Percentiles rank a stretch among this genome's conserved stretches.
Conservation (phyloP, 2,329 filamentous ascomycete genomes). For the Colletotrichum agaves region DNA sequence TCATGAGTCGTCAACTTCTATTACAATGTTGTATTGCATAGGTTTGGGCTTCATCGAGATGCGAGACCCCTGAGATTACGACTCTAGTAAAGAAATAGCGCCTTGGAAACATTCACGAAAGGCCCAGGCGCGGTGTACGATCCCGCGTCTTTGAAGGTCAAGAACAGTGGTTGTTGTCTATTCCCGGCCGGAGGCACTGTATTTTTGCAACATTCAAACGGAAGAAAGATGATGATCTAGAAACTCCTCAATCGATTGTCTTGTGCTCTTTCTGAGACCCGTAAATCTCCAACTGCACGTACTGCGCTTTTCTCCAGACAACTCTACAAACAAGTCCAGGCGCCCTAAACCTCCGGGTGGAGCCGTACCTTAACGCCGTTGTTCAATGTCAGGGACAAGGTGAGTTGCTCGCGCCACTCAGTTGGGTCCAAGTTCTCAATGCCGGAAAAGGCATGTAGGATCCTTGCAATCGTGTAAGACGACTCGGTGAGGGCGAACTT, state of each 20-base stretch:
- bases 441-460: constrained; percentile 42
- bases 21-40: not conserved
- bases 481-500: constrained; percentile 41
- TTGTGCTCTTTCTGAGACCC: not conserved
- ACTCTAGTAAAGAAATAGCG: not conserved
- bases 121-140: not conserved
- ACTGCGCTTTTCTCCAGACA: too few relatives aligned
- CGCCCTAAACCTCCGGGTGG: constrained; percentile 11
- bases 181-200: too few relatives aligned
- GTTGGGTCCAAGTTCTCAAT: constrained; percentile 25
- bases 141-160: too few relatives aligned
- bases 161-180: too few relatives aligned
- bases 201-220: too few relatives aligned
- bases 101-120: not conserved
- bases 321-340: too few relatives aligned
- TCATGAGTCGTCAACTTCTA: not conserved
- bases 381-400: constrained; percentile 28
- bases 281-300: too few relatives aligned
- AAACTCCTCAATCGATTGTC: too few relatives aligned
- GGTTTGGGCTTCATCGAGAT: not conserved
- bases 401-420: constrained; percentile 30
- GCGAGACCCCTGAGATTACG: not conserved
- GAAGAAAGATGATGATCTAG: too few relatives aligned
- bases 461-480: constrained; percentile 40
- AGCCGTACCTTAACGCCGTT: constrained; percentile 28